phyloP scores from a whole-genome alignment of 805 yeast species.

The Lachancea cidri region DNA sequence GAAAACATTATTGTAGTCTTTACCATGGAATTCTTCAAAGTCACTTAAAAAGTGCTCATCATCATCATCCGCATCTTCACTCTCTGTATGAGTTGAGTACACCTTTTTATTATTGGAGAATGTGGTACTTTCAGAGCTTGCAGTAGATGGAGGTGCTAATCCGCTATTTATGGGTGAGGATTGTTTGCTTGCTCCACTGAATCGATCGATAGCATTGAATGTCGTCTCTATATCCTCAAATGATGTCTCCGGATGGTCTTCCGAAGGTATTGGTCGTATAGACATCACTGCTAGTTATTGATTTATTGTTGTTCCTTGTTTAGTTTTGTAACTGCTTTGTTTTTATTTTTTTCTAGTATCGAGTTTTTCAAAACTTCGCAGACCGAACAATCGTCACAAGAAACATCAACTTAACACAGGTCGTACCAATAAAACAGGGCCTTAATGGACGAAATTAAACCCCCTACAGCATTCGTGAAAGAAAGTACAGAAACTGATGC shows the following conservation, averaged over 20 bases:
- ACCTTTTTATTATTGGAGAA: constrained; percentile 21
- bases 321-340: not conserved
- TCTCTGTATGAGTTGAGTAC: constrained; percentile 15
- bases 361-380: no score
- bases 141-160: constrained; percentile 21
- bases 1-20: constrained; percentile 26
- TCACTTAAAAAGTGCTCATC: constrained; percentile 26
- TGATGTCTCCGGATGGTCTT: constrained; percentile 26
- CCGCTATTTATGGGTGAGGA: constrained; percentile 11
- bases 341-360: not conserved
- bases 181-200: constrained; percentile 11
- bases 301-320: not conserved
- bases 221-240: constrained; percentile 32
- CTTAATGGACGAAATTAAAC: not conserved
- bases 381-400: no score
- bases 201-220: not conserved
- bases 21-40: constrained; percentile 27
- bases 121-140: constrained; percentile 29
- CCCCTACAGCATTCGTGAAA: not conserved
- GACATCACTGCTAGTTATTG: constrained; percentile 11
- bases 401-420: no score
- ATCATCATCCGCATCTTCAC: constrained; percentile 18
- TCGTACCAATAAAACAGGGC: no score
- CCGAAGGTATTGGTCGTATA: constrained; percentile 16
- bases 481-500: constrained; percentile 7